Evolutionary conservation across 2,329 filamentous ascomycete species (phyloP), one percentile per base, ranked within the genome.

Genomic region (Didymella exigua): DNA sequence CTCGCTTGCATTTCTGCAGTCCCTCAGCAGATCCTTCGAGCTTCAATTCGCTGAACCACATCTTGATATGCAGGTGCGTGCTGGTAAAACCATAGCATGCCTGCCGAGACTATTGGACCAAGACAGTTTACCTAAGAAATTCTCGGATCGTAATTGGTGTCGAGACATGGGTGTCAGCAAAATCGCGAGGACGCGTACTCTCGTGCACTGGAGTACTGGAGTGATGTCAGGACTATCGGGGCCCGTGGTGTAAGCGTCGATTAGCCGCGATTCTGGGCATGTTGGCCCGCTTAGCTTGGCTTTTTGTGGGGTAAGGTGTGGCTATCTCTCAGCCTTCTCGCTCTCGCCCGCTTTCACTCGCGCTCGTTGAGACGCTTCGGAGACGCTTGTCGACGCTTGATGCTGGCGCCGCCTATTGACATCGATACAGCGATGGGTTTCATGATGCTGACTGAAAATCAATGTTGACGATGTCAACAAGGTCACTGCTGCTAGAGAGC

Each of bases 141-240:
- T 13, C 6, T 46, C 37, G 34, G 38, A 29, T 31, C 14, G 37
- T 24, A 50, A 46, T 55, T 36, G 36, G 29, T 36, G 18, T 31
- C 40, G 23, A 41, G 29, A 29, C 5, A 23, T 42, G 11, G 16
- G 19, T 16, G 18, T 31, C 29, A 45, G 45, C 34, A 31, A 31
- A 36, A 30, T 41, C 16, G 29, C 27, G 36, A 50, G 46, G 52
- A 50, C 52, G 52, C 52, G 52, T 42, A 55, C 46, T n/a, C 50
- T 43, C 29, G n/a, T n/a, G n/a, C n/a, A n/a, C n/a, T n/a, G 30
- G 40, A 41, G 45, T 40, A 50, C 23, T 48, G 52, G 21, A 36
- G 49, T 57, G 54, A 57, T 57, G 54, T 57, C 54, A 57, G 51
- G 45, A 53, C 45, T 42, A 27, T 45, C 42, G 48, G 36, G 26